These are phyloP conservation scores for Calonectria pteridis DNA, from an alignment of 2,329 filamentous ascomycete species.

Conservation along the genomic window DNA sequence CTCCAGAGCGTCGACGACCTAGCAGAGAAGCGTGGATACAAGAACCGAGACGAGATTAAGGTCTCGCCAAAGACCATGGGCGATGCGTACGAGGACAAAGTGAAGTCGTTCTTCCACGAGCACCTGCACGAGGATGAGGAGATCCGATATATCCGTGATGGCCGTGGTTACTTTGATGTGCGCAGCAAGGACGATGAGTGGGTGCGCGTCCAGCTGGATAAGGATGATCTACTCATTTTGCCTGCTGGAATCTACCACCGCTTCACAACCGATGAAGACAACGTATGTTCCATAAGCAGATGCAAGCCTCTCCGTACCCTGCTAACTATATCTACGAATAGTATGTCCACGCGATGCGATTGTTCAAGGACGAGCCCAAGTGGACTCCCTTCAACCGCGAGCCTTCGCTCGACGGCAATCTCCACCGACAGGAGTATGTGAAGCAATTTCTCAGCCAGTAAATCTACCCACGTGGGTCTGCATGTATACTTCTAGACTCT, in stretches of 20 bases:
- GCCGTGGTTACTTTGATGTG: constrained; percentile 94
- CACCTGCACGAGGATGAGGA: constrained; percentile 99
- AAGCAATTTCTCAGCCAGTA: constrained; percentile 55
- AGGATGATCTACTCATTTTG: constrained; percentile 91
- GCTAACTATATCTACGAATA: constrained; percentile 52
- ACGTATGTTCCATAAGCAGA: constrained; percentile 69
- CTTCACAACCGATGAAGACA: constrained; percentile 92
- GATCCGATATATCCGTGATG: constrained; percentile 93
- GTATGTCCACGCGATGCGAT: constrained; percentile 95
- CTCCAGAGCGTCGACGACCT: constrained; percentile 79
- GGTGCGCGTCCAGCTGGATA: constrained; percentile 87
- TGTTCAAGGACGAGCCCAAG: constrained; percentile 99
- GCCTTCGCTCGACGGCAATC: constrained; percentile 81
- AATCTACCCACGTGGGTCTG: constrained; percentile 39
- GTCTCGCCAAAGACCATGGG: constrained; percentile 91
- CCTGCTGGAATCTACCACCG: constrained; percentile 97
- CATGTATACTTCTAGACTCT: background rate
- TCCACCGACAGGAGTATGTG: constrained; percentile 84
- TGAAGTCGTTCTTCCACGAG: constrained; percentile 93
- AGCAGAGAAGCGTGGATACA: constrained; percentile 83
- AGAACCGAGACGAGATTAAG: constrained; percentile 93
- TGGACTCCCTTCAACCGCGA: constrained; percentile 94
- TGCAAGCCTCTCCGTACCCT: background rate
- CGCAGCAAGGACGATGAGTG: constrained; percentile 85
- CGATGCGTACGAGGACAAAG: constrained; percentile 89